phyloP scores from a whole-genome alignment of 2,329 filamentous ascomycete genomes.

The Microcera coccophila region DNA sequence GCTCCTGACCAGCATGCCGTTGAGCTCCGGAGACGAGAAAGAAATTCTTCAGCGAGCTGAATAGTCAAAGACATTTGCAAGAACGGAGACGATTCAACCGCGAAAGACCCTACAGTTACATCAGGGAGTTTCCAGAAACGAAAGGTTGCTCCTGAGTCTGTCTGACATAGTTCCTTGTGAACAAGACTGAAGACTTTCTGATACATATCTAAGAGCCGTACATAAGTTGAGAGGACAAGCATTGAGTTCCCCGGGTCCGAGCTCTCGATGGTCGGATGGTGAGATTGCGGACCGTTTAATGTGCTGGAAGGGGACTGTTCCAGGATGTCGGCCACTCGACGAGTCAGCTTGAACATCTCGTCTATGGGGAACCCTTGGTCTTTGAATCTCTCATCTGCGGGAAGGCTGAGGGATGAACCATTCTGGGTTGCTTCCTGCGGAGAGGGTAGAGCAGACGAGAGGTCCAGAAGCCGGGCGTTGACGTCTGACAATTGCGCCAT shows the following conservation, averaged over 20 bases:
- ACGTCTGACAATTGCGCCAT: slow-evolving; percentile 40
- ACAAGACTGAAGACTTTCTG: slow-evolving; percentile 38
- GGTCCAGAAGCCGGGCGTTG: slow-evolving; percentile 36
- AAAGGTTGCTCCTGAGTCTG: slow-evolving; percentile 28
- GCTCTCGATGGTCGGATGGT: slow-evolving; percentile 21
- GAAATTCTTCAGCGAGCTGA: slow-evolving; percentile 41
- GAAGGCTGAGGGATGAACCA: slow-evolving; percentile 15
- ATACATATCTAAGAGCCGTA: slow-evolving; percentile 39
- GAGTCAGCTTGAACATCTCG: slow-evolving; percentile 40
- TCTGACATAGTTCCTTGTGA: slow-evolving; percentile 29
- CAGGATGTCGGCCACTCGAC: slow-evolving; percentile 34
- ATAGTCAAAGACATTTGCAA: slow-evolving; percentile 42
- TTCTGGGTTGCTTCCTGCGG: slow-evolving; percentile 21
- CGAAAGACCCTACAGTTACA: slow-evolving; percentile 39
- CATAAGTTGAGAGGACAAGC: slow-evolving; percentile 38
- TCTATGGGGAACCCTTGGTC: slow-evolving; percentile 37
- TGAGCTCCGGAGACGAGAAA: slow-evolving; percentile 33
- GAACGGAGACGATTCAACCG: slow-evolving; percentile 37
- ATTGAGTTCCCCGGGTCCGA: slow-evolving; percentile 37
- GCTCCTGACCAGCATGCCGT: slow-evolving; percentile 27
- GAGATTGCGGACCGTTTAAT: slow-evolving; percentile 3
- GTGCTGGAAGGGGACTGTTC: slow-evolving; percentile 18
- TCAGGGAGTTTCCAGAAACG: slow-evolving; percentile 39
- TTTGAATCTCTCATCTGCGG: slow-evolving; percentile 22
- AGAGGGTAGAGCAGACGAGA: slow-evolving; percentile 33